Conservation (phyloP, 805 yeast genomes). For the Grigorovia yakushimaensis region DNA sequence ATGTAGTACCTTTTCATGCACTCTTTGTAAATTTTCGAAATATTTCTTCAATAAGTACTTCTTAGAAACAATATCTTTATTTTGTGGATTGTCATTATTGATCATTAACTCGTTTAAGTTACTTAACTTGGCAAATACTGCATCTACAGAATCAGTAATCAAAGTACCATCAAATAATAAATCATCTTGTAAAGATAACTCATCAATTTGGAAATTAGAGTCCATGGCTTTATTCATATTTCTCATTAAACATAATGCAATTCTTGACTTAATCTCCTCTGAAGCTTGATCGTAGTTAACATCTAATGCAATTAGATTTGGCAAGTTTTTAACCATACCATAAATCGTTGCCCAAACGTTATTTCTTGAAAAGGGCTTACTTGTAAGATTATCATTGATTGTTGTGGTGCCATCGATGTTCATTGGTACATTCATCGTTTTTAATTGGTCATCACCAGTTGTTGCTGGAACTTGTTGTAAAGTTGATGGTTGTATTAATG, state of each 20-base stretch:
- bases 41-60: conserved; percentile 32
- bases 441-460: neutral
- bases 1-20: conserved; percentile 33
- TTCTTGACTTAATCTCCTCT: conserved; percentile 51
- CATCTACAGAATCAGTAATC: conserved; percentile 63
- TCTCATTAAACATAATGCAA: conserved; percentile 73
- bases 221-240: conserved; percentile 61
- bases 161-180: conserved; percentile 67
- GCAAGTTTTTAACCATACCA: conserved; percentile 54
- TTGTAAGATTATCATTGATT: neutral
- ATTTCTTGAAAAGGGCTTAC: conserved; percentile 34
- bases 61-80: conserved; percentile 25
- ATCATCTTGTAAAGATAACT: conserved; percentile 39
- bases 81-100: neutral
- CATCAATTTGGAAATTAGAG: conserved; percentile 25
- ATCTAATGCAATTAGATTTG: conserved; percentile 54
- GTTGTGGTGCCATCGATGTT: neutral
- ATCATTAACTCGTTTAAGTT: conserved; percentile 3
- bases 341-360: conserved; percentile 56
- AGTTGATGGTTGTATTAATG: conserved; percentile 43
- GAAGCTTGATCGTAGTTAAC: conserved; percentile 56
- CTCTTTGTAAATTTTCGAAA: conserved; percentile 32
- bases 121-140: conserved; percentile 38
- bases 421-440: neutral
- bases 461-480: neutral